Conservation (phyloP, 1,139 yeast species). For the Protomyces gravidus region DNA sequence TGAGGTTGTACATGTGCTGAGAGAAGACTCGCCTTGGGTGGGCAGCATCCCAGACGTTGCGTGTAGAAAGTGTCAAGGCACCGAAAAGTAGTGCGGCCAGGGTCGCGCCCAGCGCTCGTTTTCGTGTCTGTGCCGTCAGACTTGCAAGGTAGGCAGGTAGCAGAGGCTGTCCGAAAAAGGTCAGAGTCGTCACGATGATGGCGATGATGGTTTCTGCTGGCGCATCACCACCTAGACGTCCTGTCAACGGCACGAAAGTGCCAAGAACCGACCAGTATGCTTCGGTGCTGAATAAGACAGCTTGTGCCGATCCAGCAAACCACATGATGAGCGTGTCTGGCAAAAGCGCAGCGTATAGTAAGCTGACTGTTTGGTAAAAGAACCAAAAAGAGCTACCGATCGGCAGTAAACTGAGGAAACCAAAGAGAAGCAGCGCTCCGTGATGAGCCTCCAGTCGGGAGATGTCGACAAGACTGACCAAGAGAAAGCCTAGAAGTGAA, state of each 20-base stretch:
- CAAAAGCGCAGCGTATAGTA: conserved; percentile 6
- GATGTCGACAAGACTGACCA: background rate
- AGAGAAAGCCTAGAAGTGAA: conserved; percentile 9
- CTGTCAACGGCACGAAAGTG: conserved; percentile 30
- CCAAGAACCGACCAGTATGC: conserved; percentile 21
- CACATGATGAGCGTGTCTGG: conserved; percentile 7
- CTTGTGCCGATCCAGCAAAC: conserved; percentile 13
- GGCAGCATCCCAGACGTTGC: conserved; percentile 26
- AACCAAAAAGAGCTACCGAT: conserved; percentile 21
- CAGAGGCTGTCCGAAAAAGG: conserved; percentile 19
- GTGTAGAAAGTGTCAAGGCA: conserved; percentile 4
- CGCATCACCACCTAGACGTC: conserved; percentile 28
- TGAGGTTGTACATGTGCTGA: conserved; percentile 28
- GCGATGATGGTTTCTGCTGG: conserved; percentile 29
- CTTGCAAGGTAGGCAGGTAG: conserved; percentile 23
- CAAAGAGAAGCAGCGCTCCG: conserved; percentile 10
- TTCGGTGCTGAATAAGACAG: conserved; percentile 24
- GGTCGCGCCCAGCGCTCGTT: conserved; percentile 5
- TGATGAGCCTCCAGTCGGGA: conserved; percentile 1
- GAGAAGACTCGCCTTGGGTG: conserved; percentile 29
- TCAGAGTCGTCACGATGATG: conserved; percentile 9
- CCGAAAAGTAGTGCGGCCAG: conserved; percentile 3
- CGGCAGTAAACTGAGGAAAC: conserved; percentile 7
- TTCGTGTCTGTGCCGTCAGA: conserved; percentile 1
- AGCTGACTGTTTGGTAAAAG: conserved; percentile 13